A percentile compares a stretch with the other conserved stretches of the same genome.
phyloP scores from a whole-genome alignment of 192 early-diverging fungal species.

The Backusella parvicylindrica region DNA sequence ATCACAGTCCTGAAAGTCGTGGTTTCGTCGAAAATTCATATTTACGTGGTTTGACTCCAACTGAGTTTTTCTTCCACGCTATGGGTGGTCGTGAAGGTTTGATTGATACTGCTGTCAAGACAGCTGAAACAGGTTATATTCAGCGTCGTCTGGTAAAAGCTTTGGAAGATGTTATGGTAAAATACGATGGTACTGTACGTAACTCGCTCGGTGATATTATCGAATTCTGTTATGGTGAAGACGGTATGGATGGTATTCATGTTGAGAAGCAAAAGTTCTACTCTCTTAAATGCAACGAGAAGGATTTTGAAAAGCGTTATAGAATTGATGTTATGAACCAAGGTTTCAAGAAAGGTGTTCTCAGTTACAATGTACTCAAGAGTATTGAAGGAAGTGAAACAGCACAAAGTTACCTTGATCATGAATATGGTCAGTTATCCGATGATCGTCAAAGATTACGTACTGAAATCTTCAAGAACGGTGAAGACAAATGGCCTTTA shows the following conservation, averaged over 20 bases:
- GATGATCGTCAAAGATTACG: conserved; percentile 77
- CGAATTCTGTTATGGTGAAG: conserved; percentile 98
- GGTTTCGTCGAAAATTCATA: conserved; percentile 92
- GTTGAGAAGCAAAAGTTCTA: conserved; percentile 69
- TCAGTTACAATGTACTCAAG: conserved; percentile 64
- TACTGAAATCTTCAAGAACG: conserved; percentile 74
- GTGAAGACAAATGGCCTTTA: conserved; percentile 77
- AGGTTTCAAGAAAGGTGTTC: conserved; percentile 66
- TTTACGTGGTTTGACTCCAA: conserved; percentile 88
- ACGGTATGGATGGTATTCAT: conserved; percentile 93
- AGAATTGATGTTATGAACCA: conserved; percentile 76
- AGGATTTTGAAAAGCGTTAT: conserved; percentile 75
- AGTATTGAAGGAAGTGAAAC: conserved; percentile 82
- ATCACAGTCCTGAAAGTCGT: conserved; percentile 87
- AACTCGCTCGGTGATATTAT: conserved; percentile 92
- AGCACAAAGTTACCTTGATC: conserved; percentile 67
- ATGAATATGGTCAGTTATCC: conserved; percentile 45
- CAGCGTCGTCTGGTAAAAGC: conserved; percentile 98
- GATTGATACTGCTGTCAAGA: conserved; percentile 99
- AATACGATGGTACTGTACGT: conserved; percentile 96
- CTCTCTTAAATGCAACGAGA: conserved; percentile 65
- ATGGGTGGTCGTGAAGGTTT: conserved; percentile 99
- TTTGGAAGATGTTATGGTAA: conserved; percentile 95
- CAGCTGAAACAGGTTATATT: conserved; percentile 99
- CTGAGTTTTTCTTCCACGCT: conserved; percentile 99